These are phyloP conservation scores for Artemisia argyi DNA, from an alignment of 129 eudicot genomes.

Conservation along the genomic window DNA sequence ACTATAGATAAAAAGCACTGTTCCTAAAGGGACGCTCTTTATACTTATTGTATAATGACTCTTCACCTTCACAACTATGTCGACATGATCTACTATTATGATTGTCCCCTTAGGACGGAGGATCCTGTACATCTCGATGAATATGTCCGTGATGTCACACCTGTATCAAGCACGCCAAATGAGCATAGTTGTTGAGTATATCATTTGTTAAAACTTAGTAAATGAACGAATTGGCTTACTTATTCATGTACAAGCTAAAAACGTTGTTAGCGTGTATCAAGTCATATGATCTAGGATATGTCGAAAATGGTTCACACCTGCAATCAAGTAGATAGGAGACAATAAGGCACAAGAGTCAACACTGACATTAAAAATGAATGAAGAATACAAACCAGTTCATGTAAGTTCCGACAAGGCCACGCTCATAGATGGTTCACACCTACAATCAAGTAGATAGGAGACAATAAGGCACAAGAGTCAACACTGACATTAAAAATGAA, in stretches of 20 bases:
- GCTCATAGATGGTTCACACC: no score
- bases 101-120: slow-evolving; percentile 46
- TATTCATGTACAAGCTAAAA: slow-evolving; percentile 43
- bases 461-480: no score
- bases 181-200: not conserved
- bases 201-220: not conserved
- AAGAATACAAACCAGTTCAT: no score
- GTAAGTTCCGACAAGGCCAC: no score
- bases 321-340: slow-evolving; percentile 1
- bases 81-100: slow-evolving; percentile 45
- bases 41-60: no score
- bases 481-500: not conserved
- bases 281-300: slow-evolving; percentile 53
- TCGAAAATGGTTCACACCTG: slow-evolving; percentile 61
- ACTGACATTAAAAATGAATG: no score
- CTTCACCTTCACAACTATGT: slow-evolving; percentile 36
- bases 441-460: no score
- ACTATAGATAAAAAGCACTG: no score
- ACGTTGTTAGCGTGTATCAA: slow-evolving; percentile 46
- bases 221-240: slow-evolving; percentile 31
- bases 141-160: slow-evolving; percentile 39
- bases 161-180: slow-evolving; percentile 14
- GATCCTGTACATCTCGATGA: slow-evolving; percentile 46
- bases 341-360: not conserved
- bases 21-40: no score